Evolutionary conservation across 108 stramenopile genomes (phyloP), one percentile per base, ranked within the genome.

Genomic region (Pseudonitzschia delicatissima): DNA sequence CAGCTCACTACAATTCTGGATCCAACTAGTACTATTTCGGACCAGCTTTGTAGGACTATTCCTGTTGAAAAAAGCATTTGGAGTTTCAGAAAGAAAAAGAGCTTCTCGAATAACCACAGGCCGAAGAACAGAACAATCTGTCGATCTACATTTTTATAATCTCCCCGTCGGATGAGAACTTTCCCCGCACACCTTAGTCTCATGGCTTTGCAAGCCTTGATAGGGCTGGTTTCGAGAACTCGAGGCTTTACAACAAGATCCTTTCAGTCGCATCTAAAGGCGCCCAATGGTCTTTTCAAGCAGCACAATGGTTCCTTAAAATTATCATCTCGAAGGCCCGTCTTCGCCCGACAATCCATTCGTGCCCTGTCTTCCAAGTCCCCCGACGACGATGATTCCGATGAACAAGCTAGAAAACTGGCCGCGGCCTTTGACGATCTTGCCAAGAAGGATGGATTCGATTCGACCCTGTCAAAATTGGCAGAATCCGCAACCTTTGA

Each of bases 381-480:
- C 13, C 12, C 50, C 25, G 42, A 45, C 20, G 15, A 63, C 17
- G 62, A 45, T 31, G 32, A 45, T 4, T n/a, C 13, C 17, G 42
- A 44, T 44, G 42, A 44, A 5, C 58, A 71, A 39, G 61, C 64
- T 31, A 73, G 77, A 25, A 57, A 62, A 27, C 62, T 84, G 13
- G 74, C 83, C 15, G 75, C 72, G 20, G 90, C 87, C n/a, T 94
- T 94, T 76, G 88, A 89, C 52, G 87, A 87, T 17, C 63, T 94
- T 50, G 90, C 93, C n/a, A 74, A 76, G 45, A 88, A 88, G 57
- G 93, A 94, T 31, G 93, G 93, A 17, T 94, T 94, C 57, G 87
- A 87, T 64, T 81, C 69, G 18, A 64, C 71, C 20, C 55, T 69
- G 36, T 63, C 79, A 34, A 72, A 62, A 62, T 82, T 77, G 71